Base-by-base conservation (phyloP, 306 rosid genomes). In the Dryas drummondii region DNA sequence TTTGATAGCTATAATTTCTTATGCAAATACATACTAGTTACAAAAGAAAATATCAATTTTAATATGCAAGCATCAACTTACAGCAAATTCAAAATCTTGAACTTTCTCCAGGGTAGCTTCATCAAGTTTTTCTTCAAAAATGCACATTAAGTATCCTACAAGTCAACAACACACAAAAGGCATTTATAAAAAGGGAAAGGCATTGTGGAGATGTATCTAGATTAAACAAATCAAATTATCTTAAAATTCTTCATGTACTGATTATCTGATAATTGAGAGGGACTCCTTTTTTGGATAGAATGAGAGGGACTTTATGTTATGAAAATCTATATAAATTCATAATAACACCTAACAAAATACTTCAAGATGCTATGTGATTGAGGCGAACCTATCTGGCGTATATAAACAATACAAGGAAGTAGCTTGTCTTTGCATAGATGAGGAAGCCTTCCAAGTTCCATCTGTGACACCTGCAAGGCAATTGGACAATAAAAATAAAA, bases 61-160 rank as follows among this genome's bases (percentile, higher is more conserved):
- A n/a, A 27, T 64, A 11, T 52, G 70, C 62, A 73, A 68, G 77
- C 59, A 50, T 71, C 69, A 78, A 81, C 98, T 83, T 83, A 94
- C 97, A 13, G 87, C 86, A 59, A 88, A 91, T 78, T 88, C 96
- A 86, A 96, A 90, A 68, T 90, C 91, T 78, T 72, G 85, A 80
- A 91, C 85, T 59, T 80, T 78, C 84, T 90, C 90, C 67, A 88
- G 82, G 64, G 84, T 83, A 72, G 79, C 80, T 60, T 90, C 96
- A 63, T 87, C 91, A 78, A 86, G 86, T 77, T 90, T 85, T 86
- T 90, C 96, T 84, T 84, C 96, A 67, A 88, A 90, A 71, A 91
- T 74, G 88, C 98, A 91, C 91, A 91, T 86, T 79, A 94, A 81
- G 81, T 94, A 94, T 77, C 98, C 98, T 94, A 74, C 66, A 76